These are phyloP conservation scores for Pyrenochaeta sp. DNA, from an alignment of 2,329 filamentous ascomycete genomes.

Conservation along the genomic window DNA sequence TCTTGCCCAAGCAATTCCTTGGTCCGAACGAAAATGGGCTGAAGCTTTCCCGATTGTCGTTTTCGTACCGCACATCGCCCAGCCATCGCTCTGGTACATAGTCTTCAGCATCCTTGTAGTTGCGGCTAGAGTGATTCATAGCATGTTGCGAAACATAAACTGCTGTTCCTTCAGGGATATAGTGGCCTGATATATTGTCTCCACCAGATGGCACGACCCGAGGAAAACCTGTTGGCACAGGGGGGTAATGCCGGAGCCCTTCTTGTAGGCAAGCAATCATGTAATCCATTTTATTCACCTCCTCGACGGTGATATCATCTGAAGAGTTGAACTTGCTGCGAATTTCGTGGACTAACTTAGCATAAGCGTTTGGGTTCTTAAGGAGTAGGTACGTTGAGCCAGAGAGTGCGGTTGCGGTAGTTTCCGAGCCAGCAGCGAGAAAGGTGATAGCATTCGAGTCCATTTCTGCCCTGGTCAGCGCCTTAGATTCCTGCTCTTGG, in stretches of 20 bases:
- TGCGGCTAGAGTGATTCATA: conserved; percentile 37
- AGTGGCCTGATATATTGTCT: conserved; percentile 34
- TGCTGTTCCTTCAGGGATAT: conserved; percentile 32
- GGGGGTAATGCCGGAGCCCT: conserved; percentile 37
- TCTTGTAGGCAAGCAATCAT: conserved; percentile 40
- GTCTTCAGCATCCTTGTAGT: conserved; percentile 34
- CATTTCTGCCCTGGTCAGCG: conserved; percentile 43
- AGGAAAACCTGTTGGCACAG: conserved; percentile 40
- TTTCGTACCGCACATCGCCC: conserved; percentile 37
- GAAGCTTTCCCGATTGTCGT: conserved; percentile 43
- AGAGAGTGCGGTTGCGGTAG: conserved; percentile 55
- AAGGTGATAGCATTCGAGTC: conserved; percentile 44
- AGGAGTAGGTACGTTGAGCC: conserved; percentile 55
- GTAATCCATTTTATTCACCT: conserved; percentile 35
- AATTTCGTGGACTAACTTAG: conserved; percentile 33
- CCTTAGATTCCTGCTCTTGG: conserved; percentile 20
- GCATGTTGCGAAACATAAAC: conserved; percentile 44
- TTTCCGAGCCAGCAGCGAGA: conserved; percentile 56
- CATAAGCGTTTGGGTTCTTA: conserved; percentile 19
- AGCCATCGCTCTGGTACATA: conserved; percentile 51
- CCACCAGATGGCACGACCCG: conserved; percentile 35
- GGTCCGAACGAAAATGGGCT: conserved; percentile 41
- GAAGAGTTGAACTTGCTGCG: conserved; percentile 26
- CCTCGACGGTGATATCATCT: conserved; percentile 35
- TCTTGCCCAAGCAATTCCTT: conserved; percentile 41